Percentiles rank a stretch among this genome's conserved stretches.
Conservation (phyloP, 1,284 basidiomycete species). For the Athelia sp. region DNA sequence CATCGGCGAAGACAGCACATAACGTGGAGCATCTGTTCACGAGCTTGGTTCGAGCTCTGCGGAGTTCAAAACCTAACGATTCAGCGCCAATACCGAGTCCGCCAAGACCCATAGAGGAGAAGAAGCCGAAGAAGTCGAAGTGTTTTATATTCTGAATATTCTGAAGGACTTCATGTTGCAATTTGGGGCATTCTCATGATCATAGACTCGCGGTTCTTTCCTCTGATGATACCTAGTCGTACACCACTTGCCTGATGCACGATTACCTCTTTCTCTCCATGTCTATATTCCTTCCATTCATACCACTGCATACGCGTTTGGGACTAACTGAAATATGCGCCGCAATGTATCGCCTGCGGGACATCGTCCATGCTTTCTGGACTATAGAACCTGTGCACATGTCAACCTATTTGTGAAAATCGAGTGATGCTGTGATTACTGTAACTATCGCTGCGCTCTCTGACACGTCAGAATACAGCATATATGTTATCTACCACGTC, state of each 20-base stretch:
- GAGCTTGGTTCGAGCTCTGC: constrained; percentile 85
- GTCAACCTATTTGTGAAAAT: too few species aligned
- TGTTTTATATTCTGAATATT: constrained; percentile 84
- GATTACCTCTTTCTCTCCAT: constrained; percentile 13
- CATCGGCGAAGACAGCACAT: constrained; percentile 90
- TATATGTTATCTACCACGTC: background rate
- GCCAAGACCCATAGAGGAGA: constrained; percentile 20
- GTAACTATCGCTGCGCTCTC: too few species aligned
- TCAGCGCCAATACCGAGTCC: constrained; percentile 20
- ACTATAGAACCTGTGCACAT: too few species aligned
- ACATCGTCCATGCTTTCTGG: too few species aligned
- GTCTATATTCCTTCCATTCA: constrained; percentile 28
- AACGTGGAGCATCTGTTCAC: constrained; percentile 96
- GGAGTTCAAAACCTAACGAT: constrained; percentile 55
- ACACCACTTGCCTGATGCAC: constrained; percentile 2
- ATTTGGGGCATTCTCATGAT: constrained; percentile 56
- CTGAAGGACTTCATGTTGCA: constrained; percentile 52
- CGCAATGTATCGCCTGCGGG: too few species aligned
- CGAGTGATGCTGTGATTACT: too few species aligned
- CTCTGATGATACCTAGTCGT: constrained; percentile 32
- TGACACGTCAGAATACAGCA: background rate
- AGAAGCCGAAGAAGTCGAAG: constrained; percentile 39
- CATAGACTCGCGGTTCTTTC: constrained; percentile 49
- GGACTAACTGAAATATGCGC: background rate
- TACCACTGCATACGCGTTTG: constrained; percentile 7